phyloP scores from a whole-genome alignment of 192 early-diverging fungal species.

The Pilaira anomala region DNA sequence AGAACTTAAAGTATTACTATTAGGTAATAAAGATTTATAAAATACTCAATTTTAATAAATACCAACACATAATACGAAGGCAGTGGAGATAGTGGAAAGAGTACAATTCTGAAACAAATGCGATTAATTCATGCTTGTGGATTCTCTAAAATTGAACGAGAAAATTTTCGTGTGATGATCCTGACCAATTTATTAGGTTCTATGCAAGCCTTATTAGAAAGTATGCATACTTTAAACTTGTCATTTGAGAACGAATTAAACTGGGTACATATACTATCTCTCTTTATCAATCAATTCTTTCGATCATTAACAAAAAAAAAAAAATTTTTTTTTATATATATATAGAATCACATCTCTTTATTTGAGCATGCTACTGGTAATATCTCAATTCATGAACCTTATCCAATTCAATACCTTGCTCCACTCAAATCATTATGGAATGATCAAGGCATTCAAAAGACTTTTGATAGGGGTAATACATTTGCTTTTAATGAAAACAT shows the following conservation, averaged over 20 bases:
- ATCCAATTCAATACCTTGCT: slow-evolving; percentile 38
- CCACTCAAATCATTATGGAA: slow-evolving; percentile 49
- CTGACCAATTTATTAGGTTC: slow-evolving; percentile 44
- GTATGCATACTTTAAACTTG: slow-evolving; percentile 24
- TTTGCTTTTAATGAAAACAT: slow-evolving; percentile 56
- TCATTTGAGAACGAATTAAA: slow-evolving; percentile 35
- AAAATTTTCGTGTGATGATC: slow-evolving; percentile 44
- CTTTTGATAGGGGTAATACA: slow-evolving; percentile 44
- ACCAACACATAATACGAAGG: slow-evolving; percentile 33
- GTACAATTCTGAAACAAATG: slow-evolving; percentile 54
- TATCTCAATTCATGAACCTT: slow-evolving; percentile 35
- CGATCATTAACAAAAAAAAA: not conserved
- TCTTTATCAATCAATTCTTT: no score
- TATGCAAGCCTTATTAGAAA: slow-evolving; percentile 51
- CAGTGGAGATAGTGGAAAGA: slow-evolving; percentile 54
- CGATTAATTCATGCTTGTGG: slow-evolving; percentile 28
- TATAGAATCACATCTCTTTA: slow-evolving; percentile 26
- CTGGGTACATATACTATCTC: not conserved
- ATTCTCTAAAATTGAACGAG: slow-evolving; percentile 27
- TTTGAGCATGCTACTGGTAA: slow-evolving; percentile 36
- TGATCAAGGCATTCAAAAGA: slow-evolving; percentile 45
- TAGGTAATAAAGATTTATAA: slow-evolving; percentile 43
- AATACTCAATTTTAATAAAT: not conserved
- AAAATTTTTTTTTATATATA: not conserved
- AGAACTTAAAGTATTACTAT: slow-evolving; percentile 66